Evolutionary conservation across 352 stramenopile species (phyloP).

Genomic region (Blastocystis hominis): DNA sequence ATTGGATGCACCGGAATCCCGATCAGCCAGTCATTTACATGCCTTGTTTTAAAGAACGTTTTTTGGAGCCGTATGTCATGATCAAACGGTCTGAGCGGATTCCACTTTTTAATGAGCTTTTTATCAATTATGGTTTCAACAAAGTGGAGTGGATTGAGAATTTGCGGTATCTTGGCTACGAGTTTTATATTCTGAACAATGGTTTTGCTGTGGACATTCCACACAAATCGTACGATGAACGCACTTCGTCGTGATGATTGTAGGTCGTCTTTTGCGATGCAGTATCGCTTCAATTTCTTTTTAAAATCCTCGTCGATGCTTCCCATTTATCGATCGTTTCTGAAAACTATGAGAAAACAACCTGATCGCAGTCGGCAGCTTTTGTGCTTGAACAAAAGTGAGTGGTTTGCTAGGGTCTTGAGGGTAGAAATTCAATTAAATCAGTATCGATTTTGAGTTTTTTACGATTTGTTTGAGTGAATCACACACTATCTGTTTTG

Average conservation of each 20-base stretch:
- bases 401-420: background rate
- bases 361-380: background rate
- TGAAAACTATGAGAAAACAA: background rate
- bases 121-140: conserved; percentile 57
- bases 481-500: background rate
- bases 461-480: background rate
- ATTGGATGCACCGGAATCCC: background rate
- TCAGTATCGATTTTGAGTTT: background rate
- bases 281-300: background rate
- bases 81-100: background rate
- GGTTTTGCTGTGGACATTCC: conserved; percentile 44
- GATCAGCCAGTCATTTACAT: background rate
- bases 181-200: conserved; percentile 14
- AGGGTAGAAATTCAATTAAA: background rate
- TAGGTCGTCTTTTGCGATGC: background rate
- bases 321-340: background rate
- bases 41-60: background rate
- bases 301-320: background rate
- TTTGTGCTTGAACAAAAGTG: background rate
- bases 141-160: conserved; percentile 55
- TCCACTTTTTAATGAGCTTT: conserved; percentile 42
- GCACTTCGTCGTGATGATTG: too few species aligned
- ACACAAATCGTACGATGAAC: background rate
- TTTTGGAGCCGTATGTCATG: conserved; percentile 41
- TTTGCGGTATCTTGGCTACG: conserved; percentile 29